These are phyloP conservation scores for Capsicum rhomboideum DNA, from an alignment of 257 asterid genomes.

Conservation along the genomic window DNA sequence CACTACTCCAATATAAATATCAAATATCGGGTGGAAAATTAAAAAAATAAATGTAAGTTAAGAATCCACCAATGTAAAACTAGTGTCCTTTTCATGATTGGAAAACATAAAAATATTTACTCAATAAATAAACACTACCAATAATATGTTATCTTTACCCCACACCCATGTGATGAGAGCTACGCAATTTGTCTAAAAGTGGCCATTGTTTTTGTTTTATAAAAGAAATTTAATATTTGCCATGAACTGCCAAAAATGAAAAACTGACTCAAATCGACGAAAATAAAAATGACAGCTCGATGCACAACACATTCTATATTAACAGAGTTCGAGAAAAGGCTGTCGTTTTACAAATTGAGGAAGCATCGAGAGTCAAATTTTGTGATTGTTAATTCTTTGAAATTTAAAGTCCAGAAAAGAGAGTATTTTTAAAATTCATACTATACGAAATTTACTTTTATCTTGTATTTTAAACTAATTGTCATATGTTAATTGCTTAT, in stretches of 20 bases:
- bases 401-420: not conserved
- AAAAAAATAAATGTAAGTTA: not conserved
- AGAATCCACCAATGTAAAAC: not conserved
- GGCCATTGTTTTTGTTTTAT: not conserved
- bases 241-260: not conserved
- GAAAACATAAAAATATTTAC: not conserved
- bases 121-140: not conserved
- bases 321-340: too few relatives aligned
- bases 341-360: not conserved
- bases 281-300: too few relatives aligned
- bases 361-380: not conserved
- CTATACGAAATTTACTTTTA: not conserved
- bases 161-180: not conserved
- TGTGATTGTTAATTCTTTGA: not conserved
- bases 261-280: not conserved
- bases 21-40: accelerated
- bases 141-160: not conserved
- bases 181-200: not conserved
- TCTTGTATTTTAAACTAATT: not conserved
- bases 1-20: not conserved
- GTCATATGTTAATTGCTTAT: too few relatives aligned
- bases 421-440: too few relatives aligned
- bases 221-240: not conserved
- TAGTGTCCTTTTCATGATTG: not conserved
- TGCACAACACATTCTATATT: too few relatives aligned